Conservation (phyloP, 2,329 filamentous ascomycete species). For the Talaromyces sp. region DNA sequence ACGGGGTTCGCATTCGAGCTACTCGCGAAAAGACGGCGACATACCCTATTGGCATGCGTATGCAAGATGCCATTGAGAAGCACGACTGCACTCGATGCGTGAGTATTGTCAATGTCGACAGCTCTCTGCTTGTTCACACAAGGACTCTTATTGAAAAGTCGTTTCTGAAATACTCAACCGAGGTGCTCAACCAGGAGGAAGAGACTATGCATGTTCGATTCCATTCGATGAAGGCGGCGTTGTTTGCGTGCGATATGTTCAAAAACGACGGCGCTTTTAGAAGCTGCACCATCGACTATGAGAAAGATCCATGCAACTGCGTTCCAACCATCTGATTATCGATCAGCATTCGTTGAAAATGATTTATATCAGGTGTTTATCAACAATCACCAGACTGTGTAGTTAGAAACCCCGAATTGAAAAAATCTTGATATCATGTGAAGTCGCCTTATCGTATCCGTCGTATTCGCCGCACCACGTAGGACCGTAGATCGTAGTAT, state of each 20-base stretch:
- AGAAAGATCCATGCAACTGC: constrained; percentile 7
- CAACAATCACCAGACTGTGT: no score
- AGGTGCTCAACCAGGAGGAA: neutral
- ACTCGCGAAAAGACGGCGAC: constrained; percentile 9
- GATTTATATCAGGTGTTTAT: no score
- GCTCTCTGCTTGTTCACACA: neutral
- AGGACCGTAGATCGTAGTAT: no score
- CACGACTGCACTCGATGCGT: constrained; percentile 8
- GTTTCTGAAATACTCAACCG: constrained; percentile 4
- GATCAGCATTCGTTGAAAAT: no score
- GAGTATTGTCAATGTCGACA: neutral
- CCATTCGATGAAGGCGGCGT: constrained; percentile 7
- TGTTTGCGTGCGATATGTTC: neutral
- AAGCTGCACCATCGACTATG: neutral
- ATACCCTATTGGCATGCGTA: neutral
- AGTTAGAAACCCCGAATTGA: no score
- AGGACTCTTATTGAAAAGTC: neutral
- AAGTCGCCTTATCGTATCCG: no score
- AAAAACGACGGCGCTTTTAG: neutral
- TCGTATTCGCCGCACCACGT: no score
- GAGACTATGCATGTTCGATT: neutral
- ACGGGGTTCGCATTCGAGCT: constrained; percentile 7
- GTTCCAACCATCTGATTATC: neutral
- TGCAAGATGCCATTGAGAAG: neutral
- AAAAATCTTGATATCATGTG: no score